These are phyloP conservation scores for Leishmania amazonensis DNA, from an alignment of 208 protist species.

Conservation along the genomic window DNA sequence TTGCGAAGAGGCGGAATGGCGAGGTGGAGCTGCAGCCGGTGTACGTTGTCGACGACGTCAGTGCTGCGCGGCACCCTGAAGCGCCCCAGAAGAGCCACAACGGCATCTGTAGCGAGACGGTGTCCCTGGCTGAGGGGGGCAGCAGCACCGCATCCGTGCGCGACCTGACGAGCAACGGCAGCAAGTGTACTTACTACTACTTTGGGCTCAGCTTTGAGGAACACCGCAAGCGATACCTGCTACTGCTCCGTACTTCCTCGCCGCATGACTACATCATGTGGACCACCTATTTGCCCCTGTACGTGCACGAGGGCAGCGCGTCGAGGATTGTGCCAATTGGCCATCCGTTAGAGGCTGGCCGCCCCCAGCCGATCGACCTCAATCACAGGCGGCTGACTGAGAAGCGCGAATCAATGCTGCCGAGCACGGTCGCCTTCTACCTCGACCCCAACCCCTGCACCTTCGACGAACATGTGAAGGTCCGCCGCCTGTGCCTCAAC, in stretches of 20 bases:
- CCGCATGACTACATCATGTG: slow-evolving; percentile 47
- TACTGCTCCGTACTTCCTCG: slow-evolving; percentile 50
- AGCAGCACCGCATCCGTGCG: background rate
- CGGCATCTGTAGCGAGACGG: slow-evolving; percentile 35
- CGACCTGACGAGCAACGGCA: background rate
- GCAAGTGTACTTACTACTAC: slow-evolving; percentile 44
- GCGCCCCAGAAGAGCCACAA: slow-evolving; percentile 31
- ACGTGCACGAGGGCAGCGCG: slow-evolving; percentile 49
- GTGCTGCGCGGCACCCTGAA: slow-evolving; percentile 42
- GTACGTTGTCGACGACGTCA: slow-evolving; percentile 55
- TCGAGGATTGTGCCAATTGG: slow-evolving; percentile 45
- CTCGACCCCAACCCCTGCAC: slow-evolving; percentile 34
- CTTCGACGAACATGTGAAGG: slow-evolving; percentile 31
- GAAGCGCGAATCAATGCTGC: slow-evolving; percentile 34
- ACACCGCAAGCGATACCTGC: slow-evolving; percentile 41
- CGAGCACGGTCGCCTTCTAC: slow-evolving; percentile 20
- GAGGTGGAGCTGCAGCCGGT: slow-evolving; percentile 47
- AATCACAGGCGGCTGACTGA: slow-evolving; percentile 34
- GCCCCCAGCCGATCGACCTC: slow-evolving; percentile 25
- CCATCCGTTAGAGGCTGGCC: slow-evolving; percentile 43
- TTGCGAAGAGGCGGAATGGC: slow-evolving; percentile 16
- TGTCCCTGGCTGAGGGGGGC: slow-evolving; percentile 4
- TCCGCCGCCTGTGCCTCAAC: slow-evolving; percentile 31
- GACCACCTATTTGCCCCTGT: slow-evolving; percentile 45
- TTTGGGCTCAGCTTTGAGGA: slow-evolving; percentile 64